These are phyloP conservation scores for Globisporangium mamillatum DNA, from an alignment of 352 stramenopile genomes.

Conservation along the genomic window DNA sequence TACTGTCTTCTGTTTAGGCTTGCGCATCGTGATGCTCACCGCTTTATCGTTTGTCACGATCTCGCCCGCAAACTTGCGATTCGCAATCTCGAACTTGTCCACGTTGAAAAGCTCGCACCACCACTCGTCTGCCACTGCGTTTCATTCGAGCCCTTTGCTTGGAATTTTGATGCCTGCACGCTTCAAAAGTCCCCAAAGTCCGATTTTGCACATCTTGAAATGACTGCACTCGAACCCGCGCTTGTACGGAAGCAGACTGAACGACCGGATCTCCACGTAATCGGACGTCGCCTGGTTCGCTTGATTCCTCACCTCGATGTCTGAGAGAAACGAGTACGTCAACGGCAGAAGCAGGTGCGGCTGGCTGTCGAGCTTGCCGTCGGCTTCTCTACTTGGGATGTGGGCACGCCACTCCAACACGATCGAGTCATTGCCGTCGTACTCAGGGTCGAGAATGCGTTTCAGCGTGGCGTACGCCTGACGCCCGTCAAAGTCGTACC, in stretches of 20 bases:
- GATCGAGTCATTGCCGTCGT: background rate
- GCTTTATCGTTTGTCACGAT: conserved; percentile 19
- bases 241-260: conserved; percentile 20
- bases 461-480: conserved; percentile 15
- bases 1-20: conserved; percentile 9
- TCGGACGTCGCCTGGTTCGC: background rate
- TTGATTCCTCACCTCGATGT: conserved; percentile 12
- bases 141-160: too few species aligned
- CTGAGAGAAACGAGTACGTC: conserved; percentile 5
- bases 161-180: background rate
- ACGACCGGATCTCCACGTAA: conserved; percentile 7
- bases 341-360: conserved; percentile 6
- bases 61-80: conserved; percentile 12
- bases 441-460: conserved; percentile 10
- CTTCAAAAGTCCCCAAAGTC: conserved; percentile 8
- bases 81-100: conserved; percentile 14
- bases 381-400: background rate
- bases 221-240: conserved; percentile 20
- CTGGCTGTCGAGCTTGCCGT: conserved; percentile 6
- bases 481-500: background rate
- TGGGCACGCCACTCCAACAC: conserved; percentile 5
- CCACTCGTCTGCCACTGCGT: background rate
- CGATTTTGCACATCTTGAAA: conserved; percentile 19
- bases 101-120: conserved; percentile 19
- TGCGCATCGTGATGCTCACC: conserved; percentile 19